A percentile compares a stretch with the other conserved stretches of the same genome.
These are phyloP conservation scores for Fragaria iinumae DNA, from an alignment of 306 rosid species.

Conservation along the genomic window DNA sequence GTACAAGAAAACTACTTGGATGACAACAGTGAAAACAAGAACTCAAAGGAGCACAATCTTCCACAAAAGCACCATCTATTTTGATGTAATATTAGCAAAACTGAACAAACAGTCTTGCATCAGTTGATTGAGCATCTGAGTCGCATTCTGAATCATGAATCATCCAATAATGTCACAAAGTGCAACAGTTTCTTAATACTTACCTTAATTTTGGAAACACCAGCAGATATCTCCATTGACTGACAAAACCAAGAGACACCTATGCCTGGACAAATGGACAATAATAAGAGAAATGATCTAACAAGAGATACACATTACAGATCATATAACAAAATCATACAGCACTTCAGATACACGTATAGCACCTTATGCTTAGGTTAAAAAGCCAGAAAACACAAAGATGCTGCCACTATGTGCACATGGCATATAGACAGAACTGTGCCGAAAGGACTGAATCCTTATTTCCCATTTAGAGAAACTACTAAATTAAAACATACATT, in stretches of 20 bases:
- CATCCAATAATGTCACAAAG: constrained; percentile 1
- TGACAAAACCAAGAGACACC: not conserved
- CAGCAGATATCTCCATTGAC: not conserved
- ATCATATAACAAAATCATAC: not conserved
- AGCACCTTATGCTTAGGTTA: not conserved
- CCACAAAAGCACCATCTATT: not conserved
- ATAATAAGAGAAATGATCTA: not conserved
- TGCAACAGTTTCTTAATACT: not conserved
- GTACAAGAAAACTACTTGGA: not conserved
- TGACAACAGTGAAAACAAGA: not conserved
- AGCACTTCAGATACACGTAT: not conserved
- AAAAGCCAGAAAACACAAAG: not conserved
- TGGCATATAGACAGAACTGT: constrained; percentile 17
- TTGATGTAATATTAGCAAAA: not conserved
- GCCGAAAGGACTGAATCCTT: constrained; percentile 39
- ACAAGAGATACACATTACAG: not conserved
- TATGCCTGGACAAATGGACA: constrained; percentile 4
- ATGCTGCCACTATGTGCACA: constrained; percentile 20
- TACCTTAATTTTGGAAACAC: not conserved
- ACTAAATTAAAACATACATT: constrained; percentile 39
- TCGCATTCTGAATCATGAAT: not conserved
- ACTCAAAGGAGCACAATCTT: not conserved
- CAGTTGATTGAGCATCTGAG: not conserved
- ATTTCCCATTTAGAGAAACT: constrained; percentile 30
- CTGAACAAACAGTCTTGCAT: not conserved